Percentiles rank a stretch among this genome's conserved stretches.
Evolutionary conservation across 1,284 basidiomycete genomes (phyloP).

Genomic region (Kwoniella shivajii): DNA sequence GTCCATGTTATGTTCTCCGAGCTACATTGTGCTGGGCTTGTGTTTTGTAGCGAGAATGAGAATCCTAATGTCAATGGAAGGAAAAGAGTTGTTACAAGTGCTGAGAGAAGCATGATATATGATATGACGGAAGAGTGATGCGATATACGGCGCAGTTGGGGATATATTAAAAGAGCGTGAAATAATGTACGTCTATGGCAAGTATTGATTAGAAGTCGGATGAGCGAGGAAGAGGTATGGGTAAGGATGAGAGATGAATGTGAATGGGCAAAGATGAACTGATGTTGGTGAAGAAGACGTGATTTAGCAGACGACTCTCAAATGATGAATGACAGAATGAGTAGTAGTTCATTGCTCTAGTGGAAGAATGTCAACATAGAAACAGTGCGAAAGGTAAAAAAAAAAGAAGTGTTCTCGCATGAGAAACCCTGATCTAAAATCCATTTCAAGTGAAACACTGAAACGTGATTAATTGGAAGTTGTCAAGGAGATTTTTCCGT

Average conservation of each 20-base stretch:
- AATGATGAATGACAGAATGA: no score
- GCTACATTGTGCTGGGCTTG: constrained; percentile 31
- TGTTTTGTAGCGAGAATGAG: constrained; percentile 29
- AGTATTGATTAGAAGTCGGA: no score
- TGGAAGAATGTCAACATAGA: no score
- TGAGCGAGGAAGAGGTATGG: no score
- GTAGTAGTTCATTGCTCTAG: no score
- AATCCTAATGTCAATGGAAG: constrained; percentile 16
- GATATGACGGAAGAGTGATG: background rate
- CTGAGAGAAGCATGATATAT: constrained; percentile 9
- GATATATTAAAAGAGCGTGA: background rate
- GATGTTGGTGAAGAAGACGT: no score
- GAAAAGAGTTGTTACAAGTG: constrained; percentile 10
- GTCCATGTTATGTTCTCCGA: constrained; percentile 28
- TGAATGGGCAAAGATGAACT: no score
- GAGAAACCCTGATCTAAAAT: constrained; percentile 12
- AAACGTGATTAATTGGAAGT: no score
- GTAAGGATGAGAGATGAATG: no score
- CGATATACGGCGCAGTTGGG: background rate
- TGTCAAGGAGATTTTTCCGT: no score
- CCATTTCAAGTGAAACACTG: background rate
- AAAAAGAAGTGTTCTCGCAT: background rate
- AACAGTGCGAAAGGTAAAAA: background rate
- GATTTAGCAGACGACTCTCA: no score
- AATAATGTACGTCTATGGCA: no score